Evolutionary conservation across 441 rosid species (phyloP), one percentile per base, ranked within the genome.

Genomic region (Populus hybrid): DNA sequence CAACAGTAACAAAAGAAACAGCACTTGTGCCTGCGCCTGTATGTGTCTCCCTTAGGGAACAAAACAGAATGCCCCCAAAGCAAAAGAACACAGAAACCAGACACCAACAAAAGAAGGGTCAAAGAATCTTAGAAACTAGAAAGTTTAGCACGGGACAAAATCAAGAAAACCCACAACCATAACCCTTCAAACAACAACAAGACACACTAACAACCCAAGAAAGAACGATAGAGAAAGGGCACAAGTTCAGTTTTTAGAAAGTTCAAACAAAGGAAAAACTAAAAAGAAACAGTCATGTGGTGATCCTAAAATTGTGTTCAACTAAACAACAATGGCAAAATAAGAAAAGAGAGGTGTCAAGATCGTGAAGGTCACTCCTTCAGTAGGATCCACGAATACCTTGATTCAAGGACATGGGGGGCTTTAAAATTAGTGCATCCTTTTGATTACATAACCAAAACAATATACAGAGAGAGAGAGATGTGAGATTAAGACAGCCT

Each of bases 331-430:
- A 75, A 50, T 20, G 36, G 42, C 36, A 30, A 61, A 69, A 24
- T 11, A 42, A 57, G 70, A 30, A 75, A 77, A 69, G 63, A 32
- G 73, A 76, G 78, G 72, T 69, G 81, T 77, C 6, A 26, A 82
- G 88, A 86, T 84, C 87, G 91, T 87, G 85, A 77, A 46, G 85
- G 80, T 71, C 87, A 81, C 84, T 82, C 40, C 79, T 10, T 18
- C 71, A 20, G 75, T 77, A 72, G 70, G 78, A 74, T 82, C 83
- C 85, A 82, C 85, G 82, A 72, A 84, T 73, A 79, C 81, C 88
- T 72, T 32, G 84, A 82, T 77, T 82, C 67, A 66, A 85, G 84
- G 85, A 36, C 32, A 30, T 30, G 61, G n/a, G 65, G 67, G 40
- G n/a, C 32, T 30, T 50, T 50, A 50, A 50, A 50, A 50, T 50